Evolutionary conservation across 202 grass and related monocot genomes (phyloP).

Genomic region (Schoenoplectus tabernaemontani): DNA sequence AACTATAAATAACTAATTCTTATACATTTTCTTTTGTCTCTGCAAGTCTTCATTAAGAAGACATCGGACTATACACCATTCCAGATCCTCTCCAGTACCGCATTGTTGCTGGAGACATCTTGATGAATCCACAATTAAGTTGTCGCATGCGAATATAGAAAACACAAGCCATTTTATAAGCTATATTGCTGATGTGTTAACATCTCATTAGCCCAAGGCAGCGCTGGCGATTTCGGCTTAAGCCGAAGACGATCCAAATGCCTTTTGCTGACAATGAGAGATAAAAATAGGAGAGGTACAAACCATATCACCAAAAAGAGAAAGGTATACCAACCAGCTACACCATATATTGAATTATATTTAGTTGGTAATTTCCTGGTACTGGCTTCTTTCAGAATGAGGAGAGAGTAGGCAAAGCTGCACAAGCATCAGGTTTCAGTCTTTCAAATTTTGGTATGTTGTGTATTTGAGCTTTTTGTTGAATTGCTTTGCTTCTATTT

Average conservation of each 20-base stretch:
- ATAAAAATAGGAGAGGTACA: not conserved
- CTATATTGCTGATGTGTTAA: not conserved
- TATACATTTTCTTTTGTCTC: not conserved
- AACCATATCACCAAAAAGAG: not conserved
- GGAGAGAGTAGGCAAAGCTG: not conserved
- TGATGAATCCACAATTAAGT: not conserved
- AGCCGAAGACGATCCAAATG: not conserved
- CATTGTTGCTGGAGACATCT: slow-evolving; percentile 6
- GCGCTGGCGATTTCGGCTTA: not conserved
- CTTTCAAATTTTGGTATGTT: not conserved
- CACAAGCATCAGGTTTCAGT: not conserved
- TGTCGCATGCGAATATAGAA: not conserved
- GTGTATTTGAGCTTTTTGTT: not conserved
- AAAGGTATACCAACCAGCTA: not conserved
- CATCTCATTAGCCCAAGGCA: not conserved
- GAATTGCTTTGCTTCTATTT: not conserved
- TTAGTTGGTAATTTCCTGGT: not conserved
- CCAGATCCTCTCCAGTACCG: not conserved
- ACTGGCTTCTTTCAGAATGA: slow-evolving; percentile 1
- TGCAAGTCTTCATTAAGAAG: slow-evolving; percentile 7
- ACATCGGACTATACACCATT: not conserved
- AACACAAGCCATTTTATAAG: not conserved
- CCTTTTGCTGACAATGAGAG: not conserved
- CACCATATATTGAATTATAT: not conserved
- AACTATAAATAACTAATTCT: not conserved